These are phyloP conservation scores for Apiospora kogelbergensis DNA, from an alignment of 2,329 filamentous ascomycete genomes.

Conservation along the genomic window DNA sequence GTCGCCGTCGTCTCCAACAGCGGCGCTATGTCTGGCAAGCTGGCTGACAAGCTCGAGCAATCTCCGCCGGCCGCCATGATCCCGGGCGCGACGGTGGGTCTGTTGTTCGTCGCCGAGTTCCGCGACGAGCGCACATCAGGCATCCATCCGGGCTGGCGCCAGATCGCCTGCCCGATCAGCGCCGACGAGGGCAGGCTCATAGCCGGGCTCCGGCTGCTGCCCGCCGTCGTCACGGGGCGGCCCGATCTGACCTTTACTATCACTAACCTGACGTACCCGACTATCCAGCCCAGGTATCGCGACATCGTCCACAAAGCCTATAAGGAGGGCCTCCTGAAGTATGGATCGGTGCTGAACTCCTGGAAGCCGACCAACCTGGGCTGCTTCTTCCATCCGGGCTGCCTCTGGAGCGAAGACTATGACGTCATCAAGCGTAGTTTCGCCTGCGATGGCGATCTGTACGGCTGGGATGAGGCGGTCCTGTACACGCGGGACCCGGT, in stretches of 20 bases:
- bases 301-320: conserved; percentile 7
- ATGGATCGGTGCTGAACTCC: conserved; percentile 12
- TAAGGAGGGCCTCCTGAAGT: not conserved
- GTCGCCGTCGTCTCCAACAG: conserved; percentile 15
- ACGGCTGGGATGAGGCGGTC: conserved; percentile 15
- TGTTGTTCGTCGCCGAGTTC: conserved; percentile 14
- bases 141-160: conserved; percentile 16
- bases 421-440: conserved; percentile 11
- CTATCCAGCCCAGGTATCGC: not conserved
- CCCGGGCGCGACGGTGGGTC: conserved; percentile 9
- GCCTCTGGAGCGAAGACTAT: not conserved
- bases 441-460: conserved; percentile 16
- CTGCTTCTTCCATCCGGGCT: conserved; percentile 14
- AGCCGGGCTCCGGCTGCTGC: conserved; percentile 12
- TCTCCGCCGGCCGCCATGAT: conserved; percentile 9
- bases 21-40: not conserved
- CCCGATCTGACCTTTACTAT: not conserved
- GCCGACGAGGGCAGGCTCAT: conserved; percentile 12
- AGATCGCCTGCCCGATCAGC: conserved; percentile 14
- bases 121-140: not conserved
- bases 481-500: conserved; percentile 9
- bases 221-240: not conserved
- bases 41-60: conserved; percentile 10
- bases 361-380: conserved; percentile 16
- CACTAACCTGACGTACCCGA: conserved; percentile 14